Evolutionary conservation across 2,329 filamentous ascomycete genomes (phyloP), one percentile per base, ranked within the genome.

Genomic region (Arthrobotrys sphaeroides): DNA sequence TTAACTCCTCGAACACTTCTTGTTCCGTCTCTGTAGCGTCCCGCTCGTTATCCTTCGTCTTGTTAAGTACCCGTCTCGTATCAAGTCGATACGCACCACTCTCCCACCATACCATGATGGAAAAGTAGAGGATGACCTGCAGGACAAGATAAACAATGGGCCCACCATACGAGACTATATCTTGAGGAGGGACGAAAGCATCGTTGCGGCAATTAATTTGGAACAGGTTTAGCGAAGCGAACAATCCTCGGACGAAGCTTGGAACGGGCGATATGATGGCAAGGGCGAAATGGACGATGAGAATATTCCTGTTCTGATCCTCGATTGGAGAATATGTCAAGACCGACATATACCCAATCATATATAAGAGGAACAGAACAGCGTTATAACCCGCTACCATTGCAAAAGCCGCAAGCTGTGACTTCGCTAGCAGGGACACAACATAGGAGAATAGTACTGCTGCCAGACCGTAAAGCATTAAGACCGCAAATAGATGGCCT

Each of bases 331-430:
- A 86, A 80, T 92, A 97, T 0, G 91, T 94, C 75, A 94, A 84
- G 26, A 92, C 89, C 59, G 84, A 86, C 81, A 93, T 85, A 80
- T 91, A 93, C 1, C 87, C 88, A 78, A 93, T 88, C 76, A 93
- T 84, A 80, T 93, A 93, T 12, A 90, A 81, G 18, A 93, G 83
- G 80, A 93, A 91, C 78, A 90, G 83, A 9, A 91, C 84, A 5
- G 90, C 90, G 82, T 96, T 92, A 13, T 88, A 87, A 16, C 90
- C 91, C 0, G 92, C 91, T 1, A 91, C 89, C 81, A 94, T 91
- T 0, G 93, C 94, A 81, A 95, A 97, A 0, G 93, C 89, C 3
- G 91, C 90, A 4, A 97, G 86, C 82, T 96, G 93, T 31, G 90
- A 93, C 57, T 87, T 88, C 33, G 90, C 88, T 79, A 93, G 91